Evolutionary conservation across 352 stramenopile genomes (phyloP).

Genomic region (Phytophthora ohioensis): DNA sequence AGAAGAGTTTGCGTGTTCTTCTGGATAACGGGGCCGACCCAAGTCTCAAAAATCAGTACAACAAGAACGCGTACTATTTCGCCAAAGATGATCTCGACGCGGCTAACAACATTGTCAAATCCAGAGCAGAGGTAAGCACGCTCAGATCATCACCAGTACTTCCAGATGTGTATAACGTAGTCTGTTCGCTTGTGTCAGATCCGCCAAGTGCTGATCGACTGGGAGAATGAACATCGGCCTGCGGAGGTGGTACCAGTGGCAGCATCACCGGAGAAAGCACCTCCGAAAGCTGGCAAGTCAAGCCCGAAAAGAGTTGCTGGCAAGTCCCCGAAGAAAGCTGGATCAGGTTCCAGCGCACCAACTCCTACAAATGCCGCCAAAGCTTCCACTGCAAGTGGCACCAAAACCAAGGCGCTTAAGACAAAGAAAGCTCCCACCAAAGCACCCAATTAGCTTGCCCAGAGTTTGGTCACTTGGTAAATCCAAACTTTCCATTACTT

Average conservation of each 20-base stretch:
- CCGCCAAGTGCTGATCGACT: slow-evolving; percentile 71
- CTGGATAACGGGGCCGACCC: slow-evolving; percentile 85
- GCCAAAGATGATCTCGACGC: slow-evolving; percentile 91
- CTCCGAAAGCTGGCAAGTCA: slow-evolving; percentile 26
- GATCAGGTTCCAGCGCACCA: background rate
- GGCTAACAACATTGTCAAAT: slow-evolving; percentile 85
- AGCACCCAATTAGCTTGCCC: slow-evolving; percentile 13
- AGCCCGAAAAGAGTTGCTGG: slow-evolving; percentile 30
- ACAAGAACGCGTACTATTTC: slow-evolving; percentile 91
- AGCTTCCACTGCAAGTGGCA: background rate
- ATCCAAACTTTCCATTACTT: slow-evolving; percentile 18
- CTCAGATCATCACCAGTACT: background rate
- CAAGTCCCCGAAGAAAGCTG: slow-evolving; percentile 29
- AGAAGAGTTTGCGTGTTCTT: slow-evolving; percentile 71
- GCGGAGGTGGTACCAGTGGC: slow-evolving; percentile 7
- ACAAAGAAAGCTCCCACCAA: slow-evolving; percentile 24
- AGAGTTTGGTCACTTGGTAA: background rate
- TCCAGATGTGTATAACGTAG: background rate
- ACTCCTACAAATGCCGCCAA: slow-evolving; percentile 25
- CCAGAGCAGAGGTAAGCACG: slow-evolving; percentile 59
- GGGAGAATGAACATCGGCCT: slow-evolving; percentile 65
- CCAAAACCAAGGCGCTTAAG: slow-evolving; percentile 24
- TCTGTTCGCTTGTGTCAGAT: slow-evolving; percentile 42
- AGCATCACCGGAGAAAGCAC: background rate
- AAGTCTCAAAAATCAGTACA: slow-evolving; percentile 90